Percentiles rank a stretch among this genome's conserved stretches.
Evolutionary conservation across 208 protist species (phyloP).

Genomic region (Leishmania martiniquensis): DNA sequence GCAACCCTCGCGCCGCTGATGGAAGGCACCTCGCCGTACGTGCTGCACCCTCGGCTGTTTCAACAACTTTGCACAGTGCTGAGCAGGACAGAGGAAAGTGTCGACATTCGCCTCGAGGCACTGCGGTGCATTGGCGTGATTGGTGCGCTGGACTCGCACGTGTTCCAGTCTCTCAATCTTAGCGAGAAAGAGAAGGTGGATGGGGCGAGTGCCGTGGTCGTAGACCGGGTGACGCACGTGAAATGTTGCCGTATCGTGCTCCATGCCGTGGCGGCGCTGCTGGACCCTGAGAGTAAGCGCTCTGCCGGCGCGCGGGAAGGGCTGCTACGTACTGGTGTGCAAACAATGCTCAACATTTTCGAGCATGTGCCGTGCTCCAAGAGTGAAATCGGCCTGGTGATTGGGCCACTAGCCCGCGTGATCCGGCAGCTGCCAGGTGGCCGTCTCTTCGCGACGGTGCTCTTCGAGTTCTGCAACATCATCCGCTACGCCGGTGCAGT

Average conservation of each 20-base stretch:
- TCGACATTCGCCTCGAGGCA: slow-evolving; percentile 79
- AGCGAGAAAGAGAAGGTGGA: slow-evolving; percentile 40
- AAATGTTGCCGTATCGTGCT: slow-evolving; percentile 81
- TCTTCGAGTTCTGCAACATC: slow-evolving; percentile 80
- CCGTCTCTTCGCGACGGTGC: slow-evolving; percentile 59
- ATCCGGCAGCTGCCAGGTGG: slow-evolving; percentile 50
- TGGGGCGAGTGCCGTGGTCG: slow-evolving; percentile 28
- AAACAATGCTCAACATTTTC: slow-evolving; percentile 83
- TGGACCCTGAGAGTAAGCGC: slow-evolving; percentile 58
- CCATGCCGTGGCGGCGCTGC: slow-evolving; percentile 50
- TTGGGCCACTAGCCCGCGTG: slow-evolving; percentile 62
- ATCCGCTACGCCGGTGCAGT: slow-evolving; percentile 59
- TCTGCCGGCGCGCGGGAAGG: slow-evolving; percentile 53
- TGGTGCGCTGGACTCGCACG: slow-evolving; percentile 77
- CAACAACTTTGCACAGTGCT: slow-evolving; percentile 64
- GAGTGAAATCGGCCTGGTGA: slow-evolving; percentile 57
- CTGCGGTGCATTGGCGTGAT: slow-evolving; percentile 78
- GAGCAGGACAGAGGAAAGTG: slow-evolving; percentile 64
- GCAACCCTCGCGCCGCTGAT: slow-evolving; percentile 69
- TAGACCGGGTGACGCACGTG: slow-evolving; percentile 54
- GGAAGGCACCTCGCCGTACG: slow-evolving; percentile 67
- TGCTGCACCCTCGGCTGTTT: slow-evolving; percentile 75
- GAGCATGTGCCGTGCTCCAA: slow-evolving; percentile 69
- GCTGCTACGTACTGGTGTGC: slow-evolving; percentile 54
- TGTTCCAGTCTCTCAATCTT: slow-evolving; percentile 66